Evolutionary conservation across 805 yeast genomes (phyloP).

Genomic region (Candida koratica): DNA sequence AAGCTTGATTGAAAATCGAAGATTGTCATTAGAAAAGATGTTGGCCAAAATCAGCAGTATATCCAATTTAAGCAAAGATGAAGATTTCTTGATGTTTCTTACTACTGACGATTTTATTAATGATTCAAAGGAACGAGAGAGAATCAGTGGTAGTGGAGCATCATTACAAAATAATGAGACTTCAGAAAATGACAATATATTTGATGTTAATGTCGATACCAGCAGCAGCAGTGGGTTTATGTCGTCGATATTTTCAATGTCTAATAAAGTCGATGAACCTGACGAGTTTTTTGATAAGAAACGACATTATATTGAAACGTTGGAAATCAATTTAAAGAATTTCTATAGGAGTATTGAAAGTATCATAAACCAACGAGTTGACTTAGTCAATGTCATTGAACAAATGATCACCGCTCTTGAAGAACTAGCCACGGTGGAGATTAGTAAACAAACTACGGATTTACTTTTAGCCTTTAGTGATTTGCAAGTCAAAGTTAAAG

Average conservation of each 20-base stretch:
- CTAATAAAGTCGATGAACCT: slow-evolving; percentile 67
- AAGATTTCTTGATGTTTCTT: slow-evolving; percentile 74
- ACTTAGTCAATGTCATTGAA: slow-evolving; percentile 61
- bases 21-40: slow-evolving; percentile 85
- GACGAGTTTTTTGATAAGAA: slow-evolving; percentile 75
- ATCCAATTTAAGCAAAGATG: slow-evolving; percentile 58
- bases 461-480: slow-evolving; percentile 67
- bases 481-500: slow-evolving; percentile 66
- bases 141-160: slow-evolving; percentile 51
- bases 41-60: slow-evolving; percentile 62
- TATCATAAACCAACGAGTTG: slow-evolving; percentile 71
- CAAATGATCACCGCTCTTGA: slow-evolving; percentile 57
- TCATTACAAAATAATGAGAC: slow-evolving; percentile 31
- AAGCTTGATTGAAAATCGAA: slow-evolving; percentile 81
- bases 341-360: slow-evolving; percentile 69
- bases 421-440: slow-evolving; percentile 68
- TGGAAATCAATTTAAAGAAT: slow-evolving; percentile 69
- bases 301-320: slow-evolving; percentile 60
- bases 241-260: slow-evolving; percentile 66
- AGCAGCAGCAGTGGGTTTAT: slow-evolving; percentile 47
- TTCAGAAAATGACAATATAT: slow-evolving; percentile 38
- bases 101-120: slow-evolving; percentile 65
- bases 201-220: slow-evolving; percentile 26
- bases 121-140: slow-evolving; percentile 70
- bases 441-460: slow-evolving; percentile 61